Conservation (phyloP, 2,329 filamentous ascomycete genomes). For the Hymenoscyphus repandus region DNA sequence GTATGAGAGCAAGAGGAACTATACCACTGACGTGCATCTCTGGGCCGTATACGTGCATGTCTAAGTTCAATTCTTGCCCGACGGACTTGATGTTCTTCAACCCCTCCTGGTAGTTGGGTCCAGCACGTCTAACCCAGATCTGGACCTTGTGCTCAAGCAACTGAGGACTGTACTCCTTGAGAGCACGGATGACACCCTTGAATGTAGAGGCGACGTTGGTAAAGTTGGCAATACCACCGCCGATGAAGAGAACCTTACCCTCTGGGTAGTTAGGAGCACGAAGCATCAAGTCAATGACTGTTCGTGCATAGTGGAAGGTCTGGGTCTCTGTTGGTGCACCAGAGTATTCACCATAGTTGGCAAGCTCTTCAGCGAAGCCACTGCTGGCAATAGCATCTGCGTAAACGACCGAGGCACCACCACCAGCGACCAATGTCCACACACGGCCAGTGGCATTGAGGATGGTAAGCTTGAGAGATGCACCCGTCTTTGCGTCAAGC, state of each 20-base stretch:
- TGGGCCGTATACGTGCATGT: slow-evolving; percentile 86
- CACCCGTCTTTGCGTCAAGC: slow-evolving; percentile 98
- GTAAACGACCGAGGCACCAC: slow-evolving; percentile 98
- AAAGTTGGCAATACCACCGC: slow-evolving; percentile 99
- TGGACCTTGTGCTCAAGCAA: slow-evolving; percentile 95
- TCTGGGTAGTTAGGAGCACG: slow-evolving; percentile 78
- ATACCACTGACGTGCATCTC: slow-evolving; percentile 92
- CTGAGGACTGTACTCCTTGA: slow-evolving; percentile 80
- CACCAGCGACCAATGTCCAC: slow-evolving; percentile 98
- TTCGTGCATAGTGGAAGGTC: slow-evolving; percentile 98
- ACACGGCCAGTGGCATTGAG: slow-evolving; percentile 87
- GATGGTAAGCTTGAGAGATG: slow-evolving; percentile 95
- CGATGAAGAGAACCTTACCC: slow-evolving; percentile 99
- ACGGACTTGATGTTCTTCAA: slow-evolving; percentile 99
- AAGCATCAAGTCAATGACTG: slow-evolving; percentile 95
- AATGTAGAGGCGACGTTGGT: slow-evolving; percentile 99
- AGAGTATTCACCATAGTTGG: slow-evolving; percentile 99
- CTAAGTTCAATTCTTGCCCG: slow-evolving; percentile 84
- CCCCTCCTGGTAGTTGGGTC: slow-evolving; percentile 99
- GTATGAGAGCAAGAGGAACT: slow-evolving; percentile 80
- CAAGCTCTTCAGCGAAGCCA: slow-evolving; percentile 91
- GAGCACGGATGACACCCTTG: slow-evolving; percentile 97
- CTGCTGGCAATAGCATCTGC: slow-evolving; percentile 96
- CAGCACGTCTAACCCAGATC: slow-evolving; percentile 88
- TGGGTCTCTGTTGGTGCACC: slow-evolving; percentile 98